These are phyloP conservation scores for Melastoma candidum DNA, from an alignment of 441 rosid genomes.

Conservation along the genomic window DNA sequence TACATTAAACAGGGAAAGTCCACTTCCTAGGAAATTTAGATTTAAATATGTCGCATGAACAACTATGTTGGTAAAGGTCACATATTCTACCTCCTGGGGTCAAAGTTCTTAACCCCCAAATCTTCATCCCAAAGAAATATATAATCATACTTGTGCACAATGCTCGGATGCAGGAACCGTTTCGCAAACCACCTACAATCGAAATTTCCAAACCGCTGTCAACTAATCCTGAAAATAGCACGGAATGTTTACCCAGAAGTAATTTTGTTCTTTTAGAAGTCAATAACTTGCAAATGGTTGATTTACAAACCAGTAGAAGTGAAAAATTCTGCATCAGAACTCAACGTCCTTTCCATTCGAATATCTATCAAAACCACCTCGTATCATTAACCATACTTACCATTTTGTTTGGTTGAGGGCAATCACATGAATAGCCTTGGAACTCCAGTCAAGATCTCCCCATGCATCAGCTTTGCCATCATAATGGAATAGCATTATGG, in stretches of 20 bases:
- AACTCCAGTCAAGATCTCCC: conserved; percentile 1
- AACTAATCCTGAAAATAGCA: too few relatives aligned
- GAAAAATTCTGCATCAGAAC: too few relatives aligned
- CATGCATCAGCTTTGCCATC: conserved; percentile 4
- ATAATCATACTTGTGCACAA: conserved; percentile 3
- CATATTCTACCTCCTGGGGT: conserved; percentile 5
- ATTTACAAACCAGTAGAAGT: too few relatives aligned
- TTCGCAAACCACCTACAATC: conserved; percentile 16
- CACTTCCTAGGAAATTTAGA: too few relatives aligned
- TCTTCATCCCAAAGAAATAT: conserved; percentile 15
- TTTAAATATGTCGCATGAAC: too few relatives aligned
- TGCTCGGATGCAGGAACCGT: conserved; percentile 14
- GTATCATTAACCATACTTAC: conserved; percentile 1
- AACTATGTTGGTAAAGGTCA: too few relatives aligned
- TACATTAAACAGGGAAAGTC: too few relatives aligned
- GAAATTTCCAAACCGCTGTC: too few relatives aligned
- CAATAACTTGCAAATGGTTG: too few relatives aligned
- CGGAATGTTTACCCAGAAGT: too few relatives aligned
- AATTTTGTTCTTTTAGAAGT: too few relatives aligned
- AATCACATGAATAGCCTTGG: conserved; percentile 8
- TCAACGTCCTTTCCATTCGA: conserved; percentile 2
- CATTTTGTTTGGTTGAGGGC: conserved; percentile 15
- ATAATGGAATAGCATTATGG: conserved; percentile 8
- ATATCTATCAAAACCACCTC: neutral
- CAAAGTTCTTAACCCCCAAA: conserved; percentile 9